Evolutionary conservation across 306 rosid species (phyloP).

Genomic region (Prunus mira): DNA sequence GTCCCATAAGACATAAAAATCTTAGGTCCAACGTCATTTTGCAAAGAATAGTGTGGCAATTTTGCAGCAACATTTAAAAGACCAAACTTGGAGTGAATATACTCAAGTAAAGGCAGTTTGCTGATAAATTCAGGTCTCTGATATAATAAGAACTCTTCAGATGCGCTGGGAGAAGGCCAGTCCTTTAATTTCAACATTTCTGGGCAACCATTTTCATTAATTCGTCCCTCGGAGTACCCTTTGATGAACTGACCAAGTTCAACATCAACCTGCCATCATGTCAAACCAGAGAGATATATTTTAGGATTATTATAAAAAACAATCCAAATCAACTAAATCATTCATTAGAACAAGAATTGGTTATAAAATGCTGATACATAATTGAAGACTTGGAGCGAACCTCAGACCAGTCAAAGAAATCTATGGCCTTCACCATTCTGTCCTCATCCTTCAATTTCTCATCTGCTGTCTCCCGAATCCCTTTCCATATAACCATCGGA

Average conservation of each 20-base stretch:
- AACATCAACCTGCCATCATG: slow-evolving; percentile 60
- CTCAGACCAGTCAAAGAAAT: slow-evolving; percentile 87
- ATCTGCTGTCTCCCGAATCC: slow-evolving; percentile 67
- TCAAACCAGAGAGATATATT: slow-evolving; percentile 25
- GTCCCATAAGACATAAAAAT: slow-evolving; percentile 82
- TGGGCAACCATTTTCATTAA: slow-evolving; percentile 70
- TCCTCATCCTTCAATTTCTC: slow-evolving; percentile 68
- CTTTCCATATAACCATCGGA: slow-evolving; percentile 81
- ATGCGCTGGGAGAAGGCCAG: slow-evolving; percentile 96
- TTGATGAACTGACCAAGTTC: slow-evolving; percentile 74
- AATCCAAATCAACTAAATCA: slow-evolving; percentile 16
- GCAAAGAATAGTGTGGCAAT: slow-evolving; percentile 96
- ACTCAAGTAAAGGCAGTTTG: slow-evolving; percentile 92
- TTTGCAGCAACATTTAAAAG: slow-evolving; percentile 98
- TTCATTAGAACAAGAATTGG: slow-evolving; percentile 5
- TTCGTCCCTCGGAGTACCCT: slow-evolving; percentile 70
- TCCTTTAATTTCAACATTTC: slow-evolving; percentile 78
- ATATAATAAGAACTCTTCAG: slow-evolving; percentile 90
- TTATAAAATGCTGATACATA: slow-evolving; percentile 10
- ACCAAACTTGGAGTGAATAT: slow-evolving; percentile 98
- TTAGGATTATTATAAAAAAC: slow-evolving; percentile 1
- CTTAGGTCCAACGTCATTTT: slow-evolving; percentile 97
- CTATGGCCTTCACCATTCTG: slow-evolving; percentile 69
- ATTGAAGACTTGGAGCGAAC: slow-evolving; percentile 33
- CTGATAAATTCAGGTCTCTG: slow-evolving; percentile 96